A percentile compares a stretch with the other conserved stretches of the same genome.
Evolutionary conservation across 2,329 filamentous ascomycete genomes (phyloP).

Genomic region (Paraphoma chrysanthemicola): DNA sequence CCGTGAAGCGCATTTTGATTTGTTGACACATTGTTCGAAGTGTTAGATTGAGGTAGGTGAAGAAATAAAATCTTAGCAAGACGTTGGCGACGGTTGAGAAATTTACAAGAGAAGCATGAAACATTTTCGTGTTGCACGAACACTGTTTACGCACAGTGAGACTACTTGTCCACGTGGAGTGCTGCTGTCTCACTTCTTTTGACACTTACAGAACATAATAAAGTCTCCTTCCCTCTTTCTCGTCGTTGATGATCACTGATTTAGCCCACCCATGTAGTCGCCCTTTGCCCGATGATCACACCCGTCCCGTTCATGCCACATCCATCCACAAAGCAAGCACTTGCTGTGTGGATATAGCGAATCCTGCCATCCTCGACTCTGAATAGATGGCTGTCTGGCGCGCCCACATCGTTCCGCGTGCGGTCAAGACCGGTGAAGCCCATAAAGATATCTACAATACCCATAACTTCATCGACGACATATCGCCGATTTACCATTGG

Average conservation of each 20-base stretch:
- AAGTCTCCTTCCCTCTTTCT: background rate
- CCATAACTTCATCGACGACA: slow-evolving; percentile 33
- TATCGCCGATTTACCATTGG: slow-evolving; percentile 29
- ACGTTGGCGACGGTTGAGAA: background rate
- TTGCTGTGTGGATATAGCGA: slow-evolving; percentile 31
- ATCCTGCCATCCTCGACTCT: slow-evolving; percentile 30
- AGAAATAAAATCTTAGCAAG: background rate
- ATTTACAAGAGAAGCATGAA: too few relatives aligned
- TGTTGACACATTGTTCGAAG: background rate
- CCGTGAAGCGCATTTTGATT: background rate
- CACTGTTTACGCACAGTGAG: background rate
- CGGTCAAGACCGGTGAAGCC: slow-evolving; percentile 33
- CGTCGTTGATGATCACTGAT: background rate
- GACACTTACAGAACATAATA: background rate
- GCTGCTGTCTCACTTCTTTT: background rate
- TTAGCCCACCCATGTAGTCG: background rate
- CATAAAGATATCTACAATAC: slow-evolving; percentile 31
- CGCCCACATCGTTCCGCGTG: slow-evolving; percentile 22
- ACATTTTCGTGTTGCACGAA: too few relatives aligned
- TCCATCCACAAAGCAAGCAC: slow-evolving; percentile 29
- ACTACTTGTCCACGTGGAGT: background rate
- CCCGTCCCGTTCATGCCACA: slow-evolving; percentile 27
- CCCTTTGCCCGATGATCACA: background rate
- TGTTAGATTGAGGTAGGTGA: background rate
- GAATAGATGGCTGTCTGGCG: slow-evolving; percentile 36